These are phyloP conservation scores for Mucor mucedo DNA, from an alignment of 371 early-diverging fungal species.

Conservation along the genomic window DNA sequence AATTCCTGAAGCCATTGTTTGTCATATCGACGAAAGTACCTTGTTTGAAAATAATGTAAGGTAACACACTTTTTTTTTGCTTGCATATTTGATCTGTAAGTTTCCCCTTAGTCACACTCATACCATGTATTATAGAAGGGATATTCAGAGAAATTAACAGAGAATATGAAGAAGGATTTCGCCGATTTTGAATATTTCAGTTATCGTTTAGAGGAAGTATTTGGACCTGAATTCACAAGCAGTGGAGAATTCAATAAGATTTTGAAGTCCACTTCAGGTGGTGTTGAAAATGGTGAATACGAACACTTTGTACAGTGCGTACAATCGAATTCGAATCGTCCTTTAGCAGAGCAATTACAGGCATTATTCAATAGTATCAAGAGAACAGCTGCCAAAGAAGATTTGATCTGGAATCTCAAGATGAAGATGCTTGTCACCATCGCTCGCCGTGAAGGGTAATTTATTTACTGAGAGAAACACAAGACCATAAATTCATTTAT, in stretches of 20 bases:
- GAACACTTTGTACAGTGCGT: slow-evolving; percentile 30
- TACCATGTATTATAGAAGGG: slow-evolving; percentile 16
- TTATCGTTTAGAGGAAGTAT: slow-evolving; percentile 39
- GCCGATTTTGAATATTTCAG: slow-evolving; percentile 32
- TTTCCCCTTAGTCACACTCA: no score
- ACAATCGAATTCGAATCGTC: slow-evolving; percentile 12
- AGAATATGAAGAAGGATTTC: slow-evolving; percentile 40
- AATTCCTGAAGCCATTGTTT: slow-evolving; percentile 63
- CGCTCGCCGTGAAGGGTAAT: slow-evolving; percentile 50
- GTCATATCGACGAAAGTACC: slow-evolving; percentile 77
- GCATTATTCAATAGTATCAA: slow-evolving; percentile 43
- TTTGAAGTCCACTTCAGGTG: slow-evolving; percentile 28
- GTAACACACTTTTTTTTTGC: no score
- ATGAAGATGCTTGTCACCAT: slow-evolving; percentile 55
- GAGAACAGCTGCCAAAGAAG: slow-evolving; percentile 62
- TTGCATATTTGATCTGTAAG: no score
- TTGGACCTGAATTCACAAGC: slow-evolving; percentile 31
- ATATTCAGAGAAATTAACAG: slow-evolving; percentile 32
- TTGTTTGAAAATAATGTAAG: slow-evolving; percentile 54
- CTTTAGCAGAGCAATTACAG: slow-evolving; percentile 24
- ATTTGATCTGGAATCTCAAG: slow-evolving; percentile 65
- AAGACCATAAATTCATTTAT: not conserved
- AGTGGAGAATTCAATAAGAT: slow-evolving; percentile 24
- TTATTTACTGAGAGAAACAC: not conserved
- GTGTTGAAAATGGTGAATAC: slow-evolving; percentile 32